Conservation (phyloP, 306 rosid genomes). For the Cicer cuneatum region DNA sequence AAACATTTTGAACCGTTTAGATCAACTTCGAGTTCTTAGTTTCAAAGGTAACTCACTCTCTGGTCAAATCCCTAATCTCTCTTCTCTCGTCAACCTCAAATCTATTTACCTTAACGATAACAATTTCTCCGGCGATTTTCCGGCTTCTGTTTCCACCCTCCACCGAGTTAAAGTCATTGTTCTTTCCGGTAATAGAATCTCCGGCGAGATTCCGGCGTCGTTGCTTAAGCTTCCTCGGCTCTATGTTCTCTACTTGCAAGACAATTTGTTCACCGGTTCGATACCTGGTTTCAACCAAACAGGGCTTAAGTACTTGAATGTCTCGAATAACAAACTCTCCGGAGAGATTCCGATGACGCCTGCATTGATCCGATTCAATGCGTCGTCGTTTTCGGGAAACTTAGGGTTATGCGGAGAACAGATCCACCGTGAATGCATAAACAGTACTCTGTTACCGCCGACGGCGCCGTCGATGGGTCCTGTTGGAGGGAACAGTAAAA, state of each 20-base stretch:
- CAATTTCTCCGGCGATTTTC: constrained; percentile 80
- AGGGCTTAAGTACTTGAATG: constrained; percentile 75
- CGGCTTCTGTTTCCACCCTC: constrained; percentile 65
- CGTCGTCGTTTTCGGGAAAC: constrained; percentile 74
- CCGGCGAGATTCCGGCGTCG: constrained; percentile 69
- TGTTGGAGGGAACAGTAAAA: background rate
- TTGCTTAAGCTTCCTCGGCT: constrained; percentile 70
- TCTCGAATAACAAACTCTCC: constrained; percentile 77
- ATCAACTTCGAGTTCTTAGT: constrained; percentile 91
- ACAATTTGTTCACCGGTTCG: constrained; percentile 64
- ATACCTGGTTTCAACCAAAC: constrained; percentile 82
- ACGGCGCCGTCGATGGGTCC: constrained; percentile 63
- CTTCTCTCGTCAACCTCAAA: constrained; percentile 72
- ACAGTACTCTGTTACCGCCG: constrained; percentile 38
- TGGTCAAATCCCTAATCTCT: constrained; percentile 78
- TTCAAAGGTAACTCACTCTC: constrained; percentile 79
- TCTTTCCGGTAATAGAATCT: constrained; percentile 63
- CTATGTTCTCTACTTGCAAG: constrained; percentile 66
- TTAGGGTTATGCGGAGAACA: constrained; percentile 68
- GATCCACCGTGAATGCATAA: constrained; percentile 50
- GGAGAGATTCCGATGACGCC: constrained; percentile 77
- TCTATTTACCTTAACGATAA: constrained; percentile 73
- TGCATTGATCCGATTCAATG: constrained; percentile 64
- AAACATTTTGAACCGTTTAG: constrained; percentile 66
- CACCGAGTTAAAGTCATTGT: constrained; percentile 80